Conservation (phyloP, 106 monocot species). For the Dendrobium nobile region DNA sequence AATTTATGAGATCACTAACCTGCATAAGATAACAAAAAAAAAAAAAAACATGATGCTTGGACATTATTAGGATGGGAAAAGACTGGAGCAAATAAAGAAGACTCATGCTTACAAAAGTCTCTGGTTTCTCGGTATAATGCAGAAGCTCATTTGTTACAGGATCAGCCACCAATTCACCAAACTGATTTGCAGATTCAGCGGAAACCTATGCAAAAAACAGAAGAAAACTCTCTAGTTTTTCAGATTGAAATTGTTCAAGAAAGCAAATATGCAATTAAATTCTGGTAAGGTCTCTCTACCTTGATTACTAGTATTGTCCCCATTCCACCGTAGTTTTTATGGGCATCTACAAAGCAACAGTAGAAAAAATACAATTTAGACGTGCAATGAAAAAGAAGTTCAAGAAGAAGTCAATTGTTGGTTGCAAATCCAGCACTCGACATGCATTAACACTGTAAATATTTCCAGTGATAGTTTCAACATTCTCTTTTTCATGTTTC, state of each 20-base stretch:
- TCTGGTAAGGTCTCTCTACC: constrained; percentile 3
- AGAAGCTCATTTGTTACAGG: constrained; percentile 65
- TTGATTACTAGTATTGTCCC: constrained; percentile 29
- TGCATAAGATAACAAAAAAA: constrained; percentile 23
- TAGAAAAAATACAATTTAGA: background rate
- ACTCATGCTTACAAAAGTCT: constrained; percentile 70
- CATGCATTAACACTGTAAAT: background rate
- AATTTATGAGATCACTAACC: constrained; percentile 95
- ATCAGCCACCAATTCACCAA: constrained; percentile 92
- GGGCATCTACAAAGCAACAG: constrained; percentile 15
- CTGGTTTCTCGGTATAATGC: constrained; percentile 91
- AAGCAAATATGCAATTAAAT: background rate
- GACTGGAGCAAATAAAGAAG: background rate
- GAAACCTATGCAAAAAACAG: constrained; percentile 27
- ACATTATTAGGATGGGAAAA: background rate
- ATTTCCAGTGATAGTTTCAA: background rate
- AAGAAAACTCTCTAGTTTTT: background rate
- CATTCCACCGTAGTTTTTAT: constrained; percentile 28
- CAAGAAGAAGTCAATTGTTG: background rate
- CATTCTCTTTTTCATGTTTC: background rate
- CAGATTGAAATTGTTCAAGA: background rate
- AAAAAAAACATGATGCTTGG: constrained; percentile 4
- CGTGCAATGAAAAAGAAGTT: no score
- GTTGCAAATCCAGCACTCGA: background rate
- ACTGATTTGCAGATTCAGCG: constrained; percentile 69